These are phyloP conservation scores for Actinomucor elegans DNA, from an alignment of 371 early-diverging fungal genomes.

Conservation along the genomic window DNA sequence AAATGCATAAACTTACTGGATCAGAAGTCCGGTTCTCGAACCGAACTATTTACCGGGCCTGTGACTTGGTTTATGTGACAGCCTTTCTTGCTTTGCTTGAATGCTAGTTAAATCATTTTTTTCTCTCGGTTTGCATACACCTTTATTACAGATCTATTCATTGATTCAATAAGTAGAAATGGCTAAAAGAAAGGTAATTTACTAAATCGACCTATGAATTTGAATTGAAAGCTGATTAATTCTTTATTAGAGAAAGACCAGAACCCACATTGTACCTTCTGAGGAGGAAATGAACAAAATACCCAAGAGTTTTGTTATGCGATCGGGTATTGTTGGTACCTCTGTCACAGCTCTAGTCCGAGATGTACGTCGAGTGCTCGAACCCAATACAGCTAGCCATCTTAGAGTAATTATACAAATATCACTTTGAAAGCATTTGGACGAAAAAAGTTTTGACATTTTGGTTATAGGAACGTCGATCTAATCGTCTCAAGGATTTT, in stretches of 20 bases:
- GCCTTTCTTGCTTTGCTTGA: no score
- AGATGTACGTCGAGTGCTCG: conserved; percentile 89
- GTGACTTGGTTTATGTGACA: no score
- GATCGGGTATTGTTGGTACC: conserved; percentile 81
- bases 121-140: no score
- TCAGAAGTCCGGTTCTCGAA: no score
- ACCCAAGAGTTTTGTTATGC: conserved; percentile 93
- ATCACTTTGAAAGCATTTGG: no score
- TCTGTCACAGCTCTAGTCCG: conserved; percentile 75
- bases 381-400: conserved; percentile 72
- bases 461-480: conserved; percentile 80
- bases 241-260: conserved; percentile 48
- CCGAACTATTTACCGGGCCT: no score
- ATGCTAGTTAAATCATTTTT: no score
- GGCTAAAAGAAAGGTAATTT: conserved; percentile 15
- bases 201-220: not conserved
- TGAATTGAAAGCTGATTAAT: not conserved
- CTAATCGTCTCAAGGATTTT: conserved; percentile 93
- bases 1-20: no score
- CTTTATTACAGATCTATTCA: no score
- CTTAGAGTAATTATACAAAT: conserved; percentile 29
- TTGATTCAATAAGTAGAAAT: no score
- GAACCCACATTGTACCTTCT: conserved; percentile 51
- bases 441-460: no score
- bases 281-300: conserved; percentile 58